Evolutionary conservation across 208 protist species (phyloP).

Genomic region (Trypanosoma rangeli): DNA sequence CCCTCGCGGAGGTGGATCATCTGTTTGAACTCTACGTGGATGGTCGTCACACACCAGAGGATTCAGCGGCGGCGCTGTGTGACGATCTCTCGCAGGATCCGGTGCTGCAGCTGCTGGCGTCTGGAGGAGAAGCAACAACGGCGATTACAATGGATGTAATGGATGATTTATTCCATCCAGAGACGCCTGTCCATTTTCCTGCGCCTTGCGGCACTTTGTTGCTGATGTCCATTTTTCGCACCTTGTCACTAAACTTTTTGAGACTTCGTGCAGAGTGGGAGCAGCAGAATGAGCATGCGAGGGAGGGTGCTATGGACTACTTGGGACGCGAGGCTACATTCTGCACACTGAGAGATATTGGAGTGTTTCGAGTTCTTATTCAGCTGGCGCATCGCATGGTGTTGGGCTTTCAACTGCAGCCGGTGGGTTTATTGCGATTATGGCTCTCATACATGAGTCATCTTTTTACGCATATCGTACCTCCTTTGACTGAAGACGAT

Average conservation of each 20-base stretch:
- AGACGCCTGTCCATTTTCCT: conserved; percentile 40
- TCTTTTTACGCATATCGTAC: conserved; percentile 66
- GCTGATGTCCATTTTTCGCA: conserved; percentile 57
- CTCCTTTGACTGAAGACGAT: conserved; percentile 45
- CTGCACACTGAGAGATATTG: conserved; percentile 63
- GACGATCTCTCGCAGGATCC: conserved; percentile 4
- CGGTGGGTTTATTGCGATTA: conserved; percentile 55
- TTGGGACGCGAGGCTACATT: conserved; percentile 48
- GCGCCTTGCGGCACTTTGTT: conserved; percentile 58
- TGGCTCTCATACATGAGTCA: conserved; percentile 75
- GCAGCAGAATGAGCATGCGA: conserved; percentile 42
- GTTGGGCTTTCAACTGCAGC: conserved; percentile 50
- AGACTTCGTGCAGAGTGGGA: conserved; percentile 50
- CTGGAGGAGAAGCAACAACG: conserved; percentile 7
- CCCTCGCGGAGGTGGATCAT: conserved; percentile 10
- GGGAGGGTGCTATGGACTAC: conserved; percentile 35
- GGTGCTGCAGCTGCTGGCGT: conserved; percentile 9
- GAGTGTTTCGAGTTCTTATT: conserved; percentile 40
- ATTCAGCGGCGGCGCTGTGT: neutral
- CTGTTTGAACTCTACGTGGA: conserved; percentile 2
- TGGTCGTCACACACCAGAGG: conserved; percentile 11
- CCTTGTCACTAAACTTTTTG: conserved; percentile 39
- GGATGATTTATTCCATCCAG: conserved; percentile 29
- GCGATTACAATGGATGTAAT: conserved; percentile 1
- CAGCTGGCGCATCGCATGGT: conserved; percentile 60